phyloP scores from a whole-genome alignment of 352 stramenopile species.

The Globisporangium barbulae region DNA sequence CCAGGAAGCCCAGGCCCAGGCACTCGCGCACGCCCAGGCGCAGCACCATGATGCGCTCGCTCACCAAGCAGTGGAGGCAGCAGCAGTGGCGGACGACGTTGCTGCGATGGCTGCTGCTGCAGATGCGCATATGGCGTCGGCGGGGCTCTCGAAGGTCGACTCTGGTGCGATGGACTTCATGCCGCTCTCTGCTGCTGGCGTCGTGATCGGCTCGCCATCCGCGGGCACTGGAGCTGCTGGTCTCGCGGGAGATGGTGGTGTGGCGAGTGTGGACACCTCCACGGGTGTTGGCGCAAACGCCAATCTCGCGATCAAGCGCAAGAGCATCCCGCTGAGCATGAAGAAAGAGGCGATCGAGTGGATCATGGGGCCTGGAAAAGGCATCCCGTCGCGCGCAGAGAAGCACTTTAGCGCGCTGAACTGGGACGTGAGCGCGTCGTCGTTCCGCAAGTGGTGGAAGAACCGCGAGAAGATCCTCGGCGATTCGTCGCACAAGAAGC shows the following conservation, averaged over 20 bases:
- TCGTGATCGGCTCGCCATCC: slow-evolving; percentile 14
- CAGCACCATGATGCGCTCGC: slow-evolving; percentile 16
- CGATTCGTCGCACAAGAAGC: slow-evolving; percentile 68
- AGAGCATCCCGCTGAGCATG: slow-evolving; percentile 78
- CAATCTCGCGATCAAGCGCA: slow-evolving; percentile 39
- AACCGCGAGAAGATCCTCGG: slow-evolving; percentile 78
- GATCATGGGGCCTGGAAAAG: slow-evolving; percentile 71
- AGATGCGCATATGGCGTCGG: slow-evolving; percentile 12
- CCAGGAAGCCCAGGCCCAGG: slow-evolving; percentile 25
- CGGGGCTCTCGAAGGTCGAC: slow-evolving; percentile 8
- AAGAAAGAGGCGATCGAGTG: slow-evolving; percentile 83
- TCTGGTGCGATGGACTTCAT: slow-evolving; percentile 25
- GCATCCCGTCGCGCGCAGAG: slow-evolving; percentile 61
- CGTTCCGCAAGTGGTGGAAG: slow-evolving; percentile 85
- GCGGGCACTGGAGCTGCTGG: neutral
- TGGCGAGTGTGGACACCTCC: neutral
- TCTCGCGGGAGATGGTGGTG: neutral
- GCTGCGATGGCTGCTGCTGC: slow-evolving; percentile 5
- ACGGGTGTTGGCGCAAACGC: neutral
- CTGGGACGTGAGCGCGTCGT: slow-evolving; percentile 75
- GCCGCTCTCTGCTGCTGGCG: slow-evolving; percentile 22
- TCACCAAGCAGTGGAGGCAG: slow-evolving; percentile 17
- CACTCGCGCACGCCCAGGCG: slow-evolving; percentile 10
- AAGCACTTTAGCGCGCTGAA: slow-evolving; percentile 71
- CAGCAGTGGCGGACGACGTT: neutral